Evolutionary conservation across 2,329 filamentous ascomycete genomes (phyloP), one percentile per base, ranked within the genome.

Genomic region (Pseudomassariella vexata): DNA sequence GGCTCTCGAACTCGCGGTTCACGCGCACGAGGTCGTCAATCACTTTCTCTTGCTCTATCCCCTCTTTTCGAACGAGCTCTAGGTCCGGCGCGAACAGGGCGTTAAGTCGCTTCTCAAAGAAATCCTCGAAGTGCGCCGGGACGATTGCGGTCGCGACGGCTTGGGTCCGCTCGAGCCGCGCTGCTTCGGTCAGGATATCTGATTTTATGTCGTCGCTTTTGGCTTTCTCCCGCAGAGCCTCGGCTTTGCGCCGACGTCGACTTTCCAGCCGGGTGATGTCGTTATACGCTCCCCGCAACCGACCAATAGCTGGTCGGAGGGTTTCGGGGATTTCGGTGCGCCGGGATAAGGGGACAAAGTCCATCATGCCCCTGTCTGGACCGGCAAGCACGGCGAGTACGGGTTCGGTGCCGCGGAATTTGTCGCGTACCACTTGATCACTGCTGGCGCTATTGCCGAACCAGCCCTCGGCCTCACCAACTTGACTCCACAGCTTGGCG

Each of bases 131-230:
- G 48, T 95, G 88, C 3, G 85, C 84, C 1, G 90, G 81, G 30
- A 87, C 83, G 31, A 98, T 82, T 9, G 79, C 76, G 22, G 89
- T 88, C 60, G 85, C 85, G 18, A 53, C 52, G 0, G 88, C 85
- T 41, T 87, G 90, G 37, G 85, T 81, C 27, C 89, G 78, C 61
- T 96, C 92, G 9, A 96, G 68, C 7, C 88, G 78, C 21, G 83
- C 81, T 3, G 89, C 82, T 66, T 96, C 89, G 29, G 75, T 74
- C 15, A 95, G 68, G 4, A 98, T 82, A 30, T 88, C 85, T 1
- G 77, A 73, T 48, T 88, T 88, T 47, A 96, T 89, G 56, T 96
- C 90, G 56, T 98, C 92, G 15, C 77, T 74, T 32, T 83, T 85
- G 4, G 82, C 82, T 50, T 89, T 94, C 37, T 87, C 80, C 19